Evolutionary conservation across 2,329 filamentous ascomycete species (phyloP).

Genomic region (Didymella segeticola): DNA sequence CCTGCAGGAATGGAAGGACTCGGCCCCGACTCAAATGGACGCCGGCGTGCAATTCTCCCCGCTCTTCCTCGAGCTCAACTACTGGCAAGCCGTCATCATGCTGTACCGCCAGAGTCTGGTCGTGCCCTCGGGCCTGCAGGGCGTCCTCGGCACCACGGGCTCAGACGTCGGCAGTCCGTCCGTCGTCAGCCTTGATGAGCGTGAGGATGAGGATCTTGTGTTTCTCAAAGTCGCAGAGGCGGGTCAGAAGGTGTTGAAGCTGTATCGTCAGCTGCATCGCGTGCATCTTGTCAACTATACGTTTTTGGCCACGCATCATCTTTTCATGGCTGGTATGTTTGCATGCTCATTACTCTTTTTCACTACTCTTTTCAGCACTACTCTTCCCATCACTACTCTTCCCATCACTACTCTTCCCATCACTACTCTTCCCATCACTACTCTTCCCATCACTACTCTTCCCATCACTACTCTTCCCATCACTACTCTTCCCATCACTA

Average conservation of each 20-base stretch:
- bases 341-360: no score
- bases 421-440: no score
- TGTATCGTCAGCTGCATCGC: conserved; percentile 89
- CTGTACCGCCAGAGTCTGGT: conserved; percentile 90
- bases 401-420: no score
- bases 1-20: conserved; percentile 84
- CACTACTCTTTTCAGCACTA: no score
- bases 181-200: conserved; percentile 66
- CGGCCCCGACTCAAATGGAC: conserved; percentile 76
- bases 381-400: no score
- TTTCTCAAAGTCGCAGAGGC: conserved; percentile 96
- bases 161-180: conserved; percentile 67
- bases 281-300: conserved; percentile 94
- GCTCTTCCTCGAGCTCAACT: conserved; percentile 92
- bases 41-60: conserved; percentile 89
- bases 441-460: no score
- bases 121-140: conserved; percentile 82
- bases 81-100: conserved; percentile 97
- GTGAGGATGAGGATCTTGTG: conserved; percentile 86
- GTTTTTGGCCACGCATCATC: conserved; percentile 90
- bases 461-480: no score
- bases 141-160: conserved; percentile 69
- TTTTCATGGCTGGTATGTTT: conserved; percentile 90
- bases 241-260: conserved; percentile 86
- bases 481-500: no score